Conservation (phyloP, 176 grass and related monocot species). For the Avena eriantha region DNA sequence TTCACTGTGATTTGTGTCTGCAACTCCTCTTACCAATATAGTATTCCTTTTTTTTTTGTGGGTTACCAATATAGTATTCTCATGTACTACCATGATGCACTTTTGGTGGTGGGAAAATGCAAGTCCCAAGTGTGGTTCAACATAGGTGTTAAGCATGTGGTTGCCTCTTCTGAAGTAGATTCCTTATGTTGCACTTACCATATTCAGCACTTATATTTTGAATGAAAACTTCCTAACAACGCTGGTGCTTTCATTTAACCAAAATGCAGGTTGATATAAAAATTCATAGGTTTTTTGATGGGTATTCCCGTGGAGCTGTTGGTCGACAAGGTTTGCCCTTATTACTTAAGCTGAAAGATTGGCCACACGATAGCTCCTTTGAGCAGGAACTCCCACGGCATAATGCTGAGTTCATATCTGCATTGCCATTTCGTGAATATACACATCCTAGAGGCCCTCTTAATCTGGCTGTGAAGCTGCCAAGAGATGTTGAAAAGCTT, state of each 20-base stretch:
- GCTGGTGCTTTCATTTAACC: not conserved
- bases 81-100: not conserved
- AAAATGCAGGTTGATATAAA: slow-evolving; percentile 63
- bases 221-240: slow-evolving; percentile 14
- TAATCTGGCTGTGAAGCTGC: slow-evolving; percentile 77
- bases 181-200: not conserved
- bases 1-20: not conserved
- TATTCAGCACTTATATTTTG: not conserved
- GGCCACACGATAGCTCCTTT: slow-evolving; percentile 74
- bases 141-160: not conserved
- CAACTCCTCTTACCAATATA: not conserved
- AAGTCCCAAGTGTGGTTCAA: not conserved
- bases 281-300: slow-evolving; percentile 67
- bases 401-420: slow-evolving; percentile 66
- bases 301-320: slow-evolving; percentile 59
- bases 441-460: slow-evolving; percentile 70
- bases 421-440: slow-evolving; percentile 78
- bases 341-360: slow-evolving; percentile 92
- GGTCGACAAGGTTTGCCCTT: slow-evolving; percentile 43
- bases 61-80: no score
- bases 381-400: slow-evolving; percentile 73
- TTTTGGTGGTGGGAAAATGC: not conserved
- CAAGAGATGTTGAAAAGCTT: slow-evolving; percentile 35
- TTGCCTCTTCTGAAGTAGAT: not conserved
- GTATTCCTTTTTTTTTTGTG: no score